phyloP scores from a whole-genome alignment of 306 rosid genomes.

The Fagus crenata region DNA sequence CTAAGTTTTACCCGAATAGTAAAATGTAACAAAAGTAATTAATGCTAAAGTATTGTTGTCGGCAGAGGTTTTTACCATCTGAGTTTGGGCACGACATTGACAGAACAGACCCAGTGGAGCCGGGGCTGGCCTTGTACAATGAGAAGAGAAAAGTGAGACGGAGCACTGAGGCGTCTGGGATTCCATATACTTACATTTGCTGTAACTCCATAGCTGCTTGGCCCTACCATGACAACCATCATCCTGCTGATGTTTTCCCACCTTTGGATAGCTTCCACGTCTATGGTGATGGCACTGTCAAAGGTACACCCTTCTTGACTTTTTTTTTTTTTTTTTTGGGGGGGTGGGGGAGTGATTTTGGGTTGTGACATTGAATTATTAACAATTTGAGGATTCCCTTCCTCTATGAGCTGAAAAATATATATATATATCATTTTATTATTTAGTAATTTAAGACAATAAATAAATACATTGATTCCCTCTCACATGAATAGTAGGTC shows the following conservation, averaged over 20 bases:
- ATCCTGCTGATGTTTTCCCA: conserved; percentile 16
- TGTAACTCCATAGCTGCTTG: conserved; percentile 19
- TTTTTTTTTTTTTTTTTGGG: too few species aligned
- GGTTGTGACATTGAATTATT: too few species aligned
- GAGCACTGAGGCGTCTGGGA: not conserved
- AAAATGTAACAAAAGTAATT: too few species aligned
- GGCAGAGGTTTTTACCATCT: conserved; percentile 9
- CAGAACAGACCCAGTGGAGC: conserved; percentile 15
- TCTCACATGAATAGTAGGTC: too few species aligned
- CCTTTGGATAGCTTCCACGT: conserved; percentile 1
- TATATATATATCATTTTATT: too few species aligned
- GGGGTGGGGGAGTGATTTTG: too few species aligned
- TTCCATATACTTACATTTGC: not conserved
- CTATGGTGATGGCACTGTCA: conserved; percentile 2
- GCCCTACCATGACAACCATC: conserved; percentile 17
- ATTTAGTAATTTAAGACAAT: too few species aligned
- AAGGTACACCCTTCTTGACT: not conserved
- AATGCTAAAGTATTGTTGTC: not conserved
- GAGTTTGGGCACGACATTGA: conserved; percentile 17
- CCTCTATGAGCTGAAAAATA: too few species aligned
- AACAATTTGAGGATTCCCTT: too few species aligned
- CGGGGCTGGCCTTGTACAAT: not conserved
- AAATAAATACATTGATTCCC: too few species aligned
- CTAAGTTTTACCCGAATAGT: too few species aligned
- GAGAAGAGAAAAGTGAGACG: not conserved